Evolutionary conservation across 495 filamentous ascomycete species (phyloP), one percentile per base, ranked within the genome.

Genomic region (Hypomontagnella monticulosa): DNA sequence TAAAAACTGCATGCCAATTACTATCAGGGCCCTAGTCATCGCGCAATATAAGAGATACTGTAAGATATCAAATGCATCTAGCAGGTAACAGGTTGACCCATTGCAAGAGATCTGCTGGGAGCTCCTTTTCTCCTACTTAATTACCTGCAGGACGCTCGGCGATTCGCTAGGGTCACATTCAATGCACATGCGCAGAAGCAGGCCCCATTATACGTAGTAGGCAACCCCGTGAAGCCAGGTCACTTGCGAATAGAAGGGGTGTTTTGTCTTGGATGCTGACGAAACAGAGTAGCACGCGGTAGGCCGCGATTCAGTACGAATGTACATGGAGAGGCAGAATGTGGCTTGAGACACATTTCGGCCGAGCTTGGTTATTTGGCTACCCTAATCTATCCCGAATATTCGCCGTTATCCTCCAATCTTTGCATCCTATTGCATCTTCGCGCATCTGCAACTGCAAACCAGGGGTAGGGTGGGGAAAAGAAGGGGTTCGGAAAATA

Each of bases 211-310:
- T 63, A 61, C 52, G 11, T 34, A n/a, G 27, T 57, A 61, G 63
- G 63, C 44, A 60, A 61, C 51, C 62, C 37, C 44, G 63, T 61
- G 48, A 43, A 62, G 64, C 57, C 57, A 67, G 58, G 58, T 67
- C 64, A 67, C 43, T 67, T 47, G 58, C 42, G 30, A 53, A 50
- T 10, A 57, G 50, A 57, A 61, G 57, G 37, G 64, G 57, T 38
- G 52, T 14, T 20, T 53, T 67, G 64, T 67, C 64, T 67, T 67
- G 52, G 64, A 67, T 40, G 52, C 64, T 67, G 64, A 61, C 57
- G 53, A 61, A 67, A 37, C 57, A 57, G 57, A 11, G 63, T 49
- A 49, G 64, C 64, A 67, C 58, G 58, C 64, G 58, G 64, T 27
- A 58, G 41, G 47, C 52, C 53, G 46, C 42, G 58, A 53, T 36